phyloP scores from a whole-genome alignment of 768 basidiomycete genomes.

The Boletus coccyginus region DNA sequence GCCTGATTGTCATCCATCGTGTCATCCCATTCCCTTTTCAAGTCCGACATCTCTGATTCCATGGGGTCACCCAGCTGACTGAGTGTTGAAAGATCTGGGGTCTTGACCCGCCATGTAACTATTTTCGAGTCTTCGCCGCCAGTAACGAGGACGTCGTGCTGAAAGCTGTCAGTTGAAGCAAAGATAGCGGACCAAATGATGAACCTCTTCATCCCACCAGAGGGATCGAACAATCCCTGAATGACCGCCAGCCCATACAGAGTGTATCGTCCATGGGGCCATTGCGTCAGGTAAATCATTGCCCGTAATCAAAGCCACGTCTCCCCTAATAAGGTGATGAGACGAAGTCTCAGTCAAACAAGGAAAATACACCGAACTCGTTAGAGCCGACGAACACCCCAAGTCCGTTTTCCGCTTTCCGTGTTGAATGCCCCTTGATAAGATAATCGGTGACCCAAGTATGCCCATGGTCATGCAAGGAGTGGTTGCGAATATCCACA shows the following conservation, averaged over 20 bases:
- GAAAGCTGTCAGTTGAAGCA: slow-evolving; percentile 1
- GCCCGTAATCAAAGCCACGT: slow-evolving; percentile 53
- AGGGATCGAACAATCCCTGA: slow-evolving; percentile 54
- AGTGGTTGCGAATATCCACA: slow-evolving; percentile 63
- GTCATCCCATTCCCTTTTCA: slow-evolving; percentile 27
- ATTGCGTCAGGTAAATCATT: slow-evolving; percentile 35
- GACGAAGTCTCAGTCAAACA: background rate
- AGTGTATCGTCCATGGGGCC: slow-evolving; percentile 48
- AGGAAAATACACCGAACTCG: slow-evolving; percentile 43
- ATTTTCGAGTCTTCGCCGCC: slow-evolving; percentile 53
- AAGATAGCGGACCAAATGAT: background rate
- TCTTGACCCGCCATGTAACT: slow-evolving; percentile 37
- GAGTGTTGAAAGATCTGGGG: background rate
- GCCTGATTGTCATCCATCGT: slow-evolving; percentile 9
- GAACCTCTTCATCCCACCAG: slow-evolving; percentile 54
- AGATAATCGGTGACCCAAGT: slow-evolving; percentile 83
- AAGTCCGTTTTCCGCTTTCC: slow-evolving; percentile 29
- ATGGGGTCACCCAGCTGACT: slow-evolving; percentile 10
- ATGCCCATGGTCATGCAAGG: slow-evolving; percentile 50
- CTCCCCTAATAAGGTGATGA: slow-evolving; percentile 42
- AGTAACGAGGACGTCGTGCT: slow-evolving; percentile 44
- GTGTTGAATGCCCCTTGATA: slow-evolving; percentile 46
- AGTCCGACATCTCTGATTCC: slow-evolving; percentile 4
- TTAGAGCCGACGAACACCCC: slow-evolving; percentile 72
- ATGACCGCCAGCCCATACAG: slow-evolving; percentile 55